A percentile compares a stretch with the other conserved stretches of the same genome.
phyloP scores from a whole-genome alignment of 1,139 yeast species.

The Pichia sp. region DNA sequence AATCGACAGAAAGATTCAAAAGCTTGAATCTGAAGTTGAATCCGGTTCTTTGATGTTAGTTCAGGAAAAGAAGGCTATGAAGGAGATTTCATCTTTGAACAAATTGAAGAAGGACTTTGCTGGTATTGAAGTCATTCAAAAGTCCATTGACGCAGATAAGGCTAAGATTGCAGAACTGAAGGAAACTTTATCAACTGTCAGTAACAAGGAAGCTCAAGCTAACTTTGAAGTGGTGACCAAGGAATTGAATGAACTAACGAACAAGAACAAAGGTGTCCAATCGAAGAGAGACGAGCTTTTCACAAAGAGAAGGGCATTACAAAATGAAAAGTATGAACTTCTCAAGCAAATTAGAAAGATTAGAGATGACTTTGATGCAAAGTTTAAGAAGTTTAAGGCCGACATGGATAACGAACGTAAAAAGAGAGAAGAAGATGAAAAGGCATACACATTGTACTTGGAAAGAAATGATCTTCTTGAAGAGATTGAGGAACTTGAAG shows the following conservation, averaged over 20 bases:
- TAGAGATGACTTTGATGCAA: conserved; percentile 62
- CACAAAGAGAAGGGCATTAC: conserved; percentile 61
- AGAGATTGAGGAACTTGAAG: conserved; percentile 58
- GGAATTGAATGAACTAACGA: conserved; percentile 53
- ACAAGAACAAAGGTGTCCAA: conserved; percentile 55
- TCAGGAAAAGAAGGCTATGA: conserved; percentile 80
- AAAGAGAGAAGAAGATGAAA: conserved; percentile 56
- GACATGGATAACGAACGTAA: conserved; percentile 63
- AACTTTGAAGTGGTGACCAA: conserved; percentile 56
- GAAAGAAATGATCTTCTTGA: conserved; percentile 29
- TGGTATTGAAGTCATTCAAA: conserved; percentile 67
- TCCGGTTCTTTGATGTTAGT: conserved; percentile 81
- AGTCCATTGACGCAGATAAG: conserved; percentile 74
- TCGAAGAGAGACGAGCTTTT: conserved; percentile 59
- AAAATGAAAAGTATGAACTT: conserved; percentile 62
- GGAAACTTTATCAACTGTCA: conserved; percentile 52
- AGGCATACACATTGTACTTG: conserved; percentile 26
- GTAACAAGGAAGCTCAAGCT: conserved; percentile 46
- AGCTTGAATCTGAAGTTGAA: conserved; percentile 69
- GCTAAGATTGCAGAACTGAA: conserved; percentile 71
- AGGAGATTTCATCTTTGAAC: conserved; percentile 80
- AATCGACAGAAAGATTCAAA: conserved; percentile 64
- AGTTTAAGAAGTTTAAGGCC: conserved; percentile 63
- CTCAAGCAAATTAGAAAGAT: conserved; percentile 57
- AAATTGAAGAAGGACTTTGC: conserved; percentile 77